Base-by-base conservation (phyloP, 225 moss, liverwort and hornwort genomes). In the Marchantia polymorpha region DNA sequence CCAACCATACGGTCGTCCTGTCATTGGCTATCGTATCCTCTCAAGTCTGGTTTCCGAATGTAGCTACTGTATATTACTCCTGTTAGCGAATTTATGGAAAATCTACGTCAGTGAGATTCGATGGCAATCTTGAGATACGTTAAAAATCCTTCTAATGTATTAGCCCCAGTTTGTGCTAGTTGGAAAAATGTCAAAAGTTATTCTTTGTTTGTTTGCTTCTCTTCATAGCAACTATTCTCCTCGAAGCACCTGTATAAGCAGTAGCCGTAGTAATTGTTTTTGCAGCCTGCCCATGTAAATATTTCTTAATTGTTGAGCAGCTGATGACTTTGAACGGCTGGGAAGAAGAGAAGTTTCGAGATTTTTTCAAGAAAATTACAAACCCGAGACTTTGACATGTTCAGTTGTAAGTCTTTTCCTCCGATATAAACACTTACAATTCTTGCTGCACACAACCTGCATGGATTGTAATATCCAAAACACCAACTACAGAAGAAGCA, bases 21-120 rank as follows among this genome's bases (percentile, higher is more conserved):
- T 85, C 61, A 82, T 85, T 70, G 85, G 85, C 69, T 85, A 85
- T 67, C 85, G 85, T 85, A 85, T 85, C 85, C 84, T 77, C 31
- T 26, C 22, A 26, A 4, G 51, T 26, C 54, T 73, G 23, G 29
- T 53, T 73, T 73, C 12, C 26, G 11, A 26, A 6, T 53, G 19
- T 23, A 56, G 39, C 56, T 23, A 9, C 29, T 39, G 5, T 39
- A 69, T 8, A 46, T 69, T 69, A 1, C 7, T 5, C 39, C 3
- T 39, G 39, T 56, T 12, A 1, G 4, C 56, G 2, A 56, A 3
- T 56, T 19, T 56, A 3, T 56, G 19, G 13, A 56, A 19, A 12
- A 19, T 1, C 13, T 56, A 19, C 56, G 13, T 56, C 56, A 12
- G 56, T 19, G 5, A 39, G 39, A 8, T 56, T 56, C 5, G 14